Conservation (phyloP, 2,329 filamentous ascomycete genomes). For the Fusarium torreyae region DNA sequence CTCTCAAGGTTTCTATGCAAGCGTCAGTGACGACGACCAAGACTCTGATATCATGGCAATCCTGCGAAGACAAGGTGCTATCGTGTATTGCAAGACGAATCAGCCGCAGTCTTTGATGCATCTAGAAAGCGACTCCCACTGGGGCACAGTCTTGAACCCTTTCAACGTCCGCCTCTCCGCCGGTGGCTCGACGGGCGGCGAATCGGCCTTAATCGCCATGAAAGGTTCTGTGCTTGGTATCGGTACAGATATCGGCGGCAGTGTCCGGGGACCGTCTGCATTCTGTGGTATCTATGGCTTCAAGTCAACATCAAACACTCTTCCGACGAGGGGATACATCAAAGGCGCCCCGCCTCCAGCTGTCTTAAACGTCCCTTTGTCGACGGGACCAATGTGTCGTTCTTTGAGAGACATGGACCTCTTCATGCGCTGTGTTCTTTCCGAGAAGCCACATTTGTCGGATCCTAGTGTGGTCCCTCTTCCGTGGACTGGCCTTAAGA, state of each 20-base stretch:
- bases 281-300: slow-evolving; percentile 35
- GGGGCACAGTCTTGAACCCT: slow-evolving; percentile 73
- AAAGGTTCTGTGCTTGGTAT: slow-evolving; percentile 41
- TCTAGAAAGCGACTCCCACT: slow-evolving; percentile 70
- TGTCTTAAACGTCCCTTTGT: slow-evolving; percentile 52
- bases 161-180: slow-evolving; percentile 71
- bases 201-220: slow-evolving; percentile 55
- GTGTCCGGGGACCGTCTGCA: slow-evolving; percentile 23
- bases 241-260: slow-evolving; percentile 25
- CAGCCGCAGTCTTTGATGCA: slow-evolving; percentile 67
- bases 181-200: slow-evolving; percentile 74
- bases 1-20: slow-evolving; percentile 27
- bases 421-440: slow-evolving; percentile 35
- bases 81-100: slow-evolving; percentile 79
- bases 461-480: slow-evolving; percentile 52
- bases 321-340: slow-evolving; percentile 33
- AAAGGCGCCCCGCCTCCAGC: slow-evolving; percentile 46
- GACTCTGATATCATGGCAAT: slow-evolving; percentile 64
- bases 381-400: slow-evolving; percentile 44
- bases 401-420: slow-evolving; percentile 46
- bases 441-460: slow-evolving; percentile 36
- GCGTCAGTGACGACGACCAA: slow-evolving; percentile 23
- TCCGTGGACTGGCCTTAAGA: slow-evolving; percentile 50
- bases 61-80: slow-evolving; percentile 72
- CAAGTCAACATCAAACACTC: slow-evolving; percentile 17